A percentile compares a stretch with the other conserved stretches of the same genome.
Evolutionary conservation across 768 basidiomycete species (phyloP).

Genomic region (Paxillus rubicundulus): DNA sequence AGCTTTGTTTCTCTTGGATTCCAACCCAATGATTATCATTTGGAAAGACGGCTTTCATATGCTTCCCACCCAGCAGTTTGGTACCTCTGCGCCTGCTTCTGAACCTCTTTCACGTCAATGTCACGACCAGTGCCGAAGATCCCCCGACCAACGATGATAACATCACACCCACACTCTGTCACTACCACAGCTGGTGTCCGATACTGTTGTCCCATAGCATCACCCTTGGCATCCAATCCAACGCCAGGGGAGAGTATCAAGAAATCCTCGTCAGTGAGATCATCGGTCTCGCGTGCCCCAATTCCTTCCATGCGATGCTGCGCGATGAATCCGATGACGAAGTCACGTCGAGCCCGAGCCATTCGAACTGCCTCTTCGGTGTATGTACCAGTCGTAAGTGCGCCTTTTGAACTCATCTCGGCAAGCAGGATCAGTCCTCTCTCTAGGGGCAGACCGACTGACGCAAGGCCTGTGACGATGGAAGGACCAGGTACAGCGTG

Average conservation of each 20-base stretch:
- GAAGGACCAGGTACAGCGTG: conserved; percentile 96
- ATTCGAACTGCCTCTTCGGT: conserved; percentile 82
- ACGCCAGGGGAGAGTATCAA: conserved; percentile 92
- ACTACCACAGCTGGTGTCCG: conserved; percentile 85
- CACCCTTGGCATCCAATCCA: conserved; percentile 73
- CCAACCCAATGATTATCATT: conserved; percentile 1
- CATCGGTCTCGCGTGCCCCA: conserved; percentile 34
- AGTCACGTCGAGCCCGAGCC: conserved; percentile 77
- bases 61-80: conserved; percentile 87
- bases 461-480: conserved; percentile 84
- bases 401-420: conserved; percentile 93
- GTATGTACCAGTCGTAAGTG: conserved; percentile 80
- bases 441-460: conserved; percentile 76
- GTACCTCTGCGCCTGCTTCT: conserved; percentile 79
- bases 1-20: neutral
- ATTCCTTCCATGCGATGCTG: conserved; percentile 78
- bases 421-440: conserved; percentile 89
- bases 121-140: conserved; percentile 70
- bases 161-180: conserved; percentile 78
- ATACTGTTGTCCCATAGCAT: conserved; percentile 94
- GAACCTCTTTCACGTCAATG: conserved; percentile 39
- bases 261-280: conserved; percentile 66
- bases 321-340: conserved; percentile 96
- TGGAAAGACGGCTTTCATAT: conserved; percentile 58
- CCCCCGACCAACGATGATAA: conserved; percentile 96